Evolutionary conservation across 225 moss, liverwort and hornwort genomes (phyloP), one percentile per base, ranked within the genome.

Genomic region (Lunularia cruciata): DNA sequence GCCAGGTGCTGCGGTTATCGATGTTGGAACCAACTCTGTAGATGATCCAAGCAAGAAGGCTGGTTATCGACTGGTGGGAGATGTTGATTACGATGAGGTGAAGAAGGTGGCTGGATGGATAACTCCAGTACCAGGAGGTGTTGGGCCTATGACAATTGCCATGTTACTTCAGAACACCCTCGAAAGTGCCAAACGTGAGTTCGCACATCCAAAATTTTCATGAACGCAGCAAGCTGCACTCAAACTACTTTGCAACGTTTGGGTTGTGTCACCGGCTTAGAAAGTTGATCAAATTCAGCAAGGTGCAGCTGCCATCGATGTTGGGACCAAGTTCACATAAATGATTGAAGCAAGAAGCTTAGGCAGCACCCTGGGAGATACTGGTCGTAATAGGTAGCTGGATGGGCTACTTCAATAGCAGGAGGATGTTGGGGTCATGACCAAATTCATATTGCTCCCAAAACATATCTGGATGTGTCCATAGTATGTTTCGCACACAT

Each of bases 111-210:
- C 92, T 30, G 86, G 86, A 33, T 79, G 75, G 83, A 90, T 95
- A 32, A 92, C 95, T 69, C 92, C 95, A 6, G 95, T 95, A 60
- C 95, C 95, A 33, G 95, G 95, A 74, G 95, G 95, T 60, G 95
- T 92, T 59, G 95, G 95, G 26, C 95, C 95, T 38, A 95, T 95
- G 95, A 95, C 95, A 23, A 92, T 95, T 37, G 90, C 95, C 39
- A 95, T 95, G 92, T 83, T 95, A 38, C 83, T 95, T 35, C 83
- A 73, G 51, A 92, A 92, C 43, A 95, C 88, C 27, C 75, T 92
- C 11, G 90, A 90, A 8, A 77, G 81, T 60, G 88, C 90, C 37
- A 92, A 90, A 66, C 76, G 92, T 11, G 69, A 16, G 51, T 77
- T 73, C 62, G 56, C 56, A 13, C 12, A 56, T n/a, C n/a, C n/a